Conservation (phyloP, 2,329 filamentous ascomycete species). For the Acephala macrosclerotiorum region DNA sequence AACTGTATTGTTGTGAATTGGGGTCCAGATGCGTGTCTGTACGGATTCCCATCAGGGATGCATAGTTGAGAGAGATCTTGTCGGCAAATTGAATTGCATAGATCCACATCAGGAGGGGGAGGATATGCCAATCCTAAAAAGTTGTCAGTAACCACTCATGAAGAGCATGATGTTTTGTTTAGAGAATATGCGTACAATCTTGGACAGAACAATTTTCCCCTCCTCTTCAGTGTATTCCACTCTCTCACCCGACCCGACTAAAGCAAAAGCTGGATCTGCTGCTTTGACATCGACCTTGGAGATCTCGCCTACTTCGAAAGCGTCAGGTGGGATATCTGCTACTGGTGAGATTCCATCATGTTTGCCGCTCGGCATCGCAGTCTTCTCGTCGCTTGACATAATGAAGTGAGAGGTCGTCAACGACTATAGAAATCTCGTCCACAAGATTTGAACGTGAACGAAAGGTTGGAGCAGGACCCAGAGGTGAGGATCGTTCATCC, state of each 20-base stretch:
- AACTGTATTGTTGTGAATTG: no score
- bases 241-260: background rate
- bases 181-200: background rate
- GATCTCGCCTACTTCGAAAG: background rate
- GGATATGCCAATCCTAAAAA: constrained; percentile 6
- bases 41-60: no score
- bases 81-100: no score
- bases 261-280: constrained; percentile 9
- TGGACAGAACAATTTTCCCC: background rate
- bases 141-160: background rate
- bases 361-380: background rate
- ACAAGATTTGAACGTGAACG: background rate
- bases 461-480: background rate
- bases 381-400: background rate
- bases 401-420: background rate
- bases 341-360: background rate
- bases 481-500: background rate
- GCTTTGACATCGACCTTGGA: constrained; percentile 6
- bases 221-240: constrained; percentile 6
- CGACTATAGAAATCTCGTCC: background rate
- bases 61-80: no score
- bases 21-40: no score
- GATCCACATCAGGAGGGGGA: background rate
- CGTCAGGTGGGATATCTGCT: background rate
- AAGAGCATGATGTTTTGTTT: background rate